These are phyloP conservation scores for Dicorynia guianensis DNA, from an alignment of 306 rosid genomes.

Conservation along the genomic window DNA sequence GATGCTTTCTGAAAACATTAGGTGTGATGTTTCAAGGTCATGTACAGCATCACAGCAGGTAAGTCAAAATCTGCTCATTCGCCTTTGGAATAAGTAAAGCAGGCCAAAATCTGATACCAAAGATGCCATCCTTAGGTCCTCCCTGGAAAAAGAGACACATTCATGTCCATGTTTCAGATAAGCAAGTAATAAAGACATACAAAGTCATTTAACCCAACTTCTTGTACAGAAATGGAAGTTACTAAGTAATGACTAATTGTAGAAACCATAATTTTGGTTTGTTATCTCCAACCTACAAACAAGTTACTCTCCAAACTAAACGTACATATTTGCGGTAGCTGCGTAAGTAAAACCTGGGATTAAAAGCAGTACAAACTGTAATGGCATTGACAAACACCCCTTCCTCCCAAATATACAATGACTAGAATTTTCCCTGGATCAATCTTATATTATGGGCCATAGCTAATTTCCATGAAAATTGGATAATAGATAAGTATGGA, in stretches of 20 bases:
- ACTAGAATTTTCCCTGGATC: constrained; percentile 8
- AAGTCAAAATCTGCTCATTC: background rate
- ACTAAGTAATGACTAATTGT: background rate
- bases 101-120: background rate
- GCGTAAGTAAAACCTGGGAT: constrained; percentile 13
- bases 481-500: background rate
- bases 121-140: background rate
- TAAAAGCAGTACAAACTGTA: constrained; percentile 9
- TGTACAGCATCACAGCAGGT: background rate
- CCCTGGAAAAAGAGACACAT: background rate
- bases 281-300: constrained; percentile 17
- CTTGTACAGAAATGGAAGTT: constrained; percentile 11
- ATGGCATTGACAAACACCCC: background rate
- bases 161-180: background rate
- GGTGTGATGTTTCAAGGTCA: too few relatives aligned
- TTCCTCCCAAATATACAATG: background rate
- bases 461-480: background rate
- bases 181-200: constrained; percentile 2
- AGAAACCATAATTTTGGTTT: background rate
- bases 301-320: constrained; percentile 16
- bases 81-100: background rate
- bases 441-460: constrained; percentile 15
- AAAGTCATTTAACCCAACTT: constrained; percentile 2
- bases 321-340: background rate
- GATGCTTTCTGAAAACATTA: background rate